Base-by-base conservation (phyloP, 768 basidiomycete species). In the Albatrellus ellisii region DNA sequence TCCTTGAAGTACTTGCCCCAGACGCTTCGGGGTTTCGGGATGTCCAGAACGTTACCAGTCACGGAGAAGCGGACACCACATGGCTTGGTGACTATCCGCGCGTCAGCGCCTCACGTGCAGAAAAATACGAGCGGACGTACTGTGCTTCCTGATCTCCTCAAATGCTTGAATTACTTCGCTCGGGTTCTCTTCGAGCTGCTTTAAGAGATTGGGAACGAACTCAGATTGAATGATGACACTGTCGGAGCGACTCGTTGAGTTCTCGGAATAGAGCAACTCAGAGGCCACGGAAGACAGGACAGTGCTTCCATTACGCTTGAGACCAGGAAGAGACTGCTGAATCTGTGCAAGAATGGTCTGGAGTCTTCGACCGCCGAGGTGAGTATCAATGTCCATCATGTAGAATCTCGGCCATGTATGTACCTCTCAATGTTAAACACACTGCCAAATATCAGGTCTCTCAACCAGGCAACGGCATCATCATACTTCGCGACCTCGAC, bases 11-110 rank as follows among this genome's bases (percentile, higher is more conserved):
- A 69, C 48, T 79, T 74, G 10, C 57, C 67, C 78, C 87, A 90
- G 1, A 72, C 65, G 40, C 76, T 79, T 35, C 82, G 72, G 2
- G 95, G 94, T 14, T 77, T 67, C 14, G 68, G 52, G 26, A 98
- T 56, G 26, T 61, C 59, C 26, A 94, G 53, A 32, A 99, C 66
- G 53, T 95, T 79, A 9, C 95, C 95, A n/a, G 80, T 75, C 8
- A 98, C 83, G 1, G 87, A 84, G 56, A 99, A 83, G 28, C 95
- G 78, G 17, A 91, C 68, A 31, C 79, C 85, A 15, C 77, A 71
- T 3, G 94, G 86, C 46, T 85, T 68, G 10, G 79, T 83, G 48
- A 95, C 90, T 98, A 51, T 2, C 22, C 7, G 8, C 35, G 24
- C n/a, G 5, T 24, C 12, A 14, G 37, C 11, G 15, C 9, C 26